phyloP scores from a whole-genome alignment of 139 green algal genomes.

The Ettlia oleoabundans region DNA sequence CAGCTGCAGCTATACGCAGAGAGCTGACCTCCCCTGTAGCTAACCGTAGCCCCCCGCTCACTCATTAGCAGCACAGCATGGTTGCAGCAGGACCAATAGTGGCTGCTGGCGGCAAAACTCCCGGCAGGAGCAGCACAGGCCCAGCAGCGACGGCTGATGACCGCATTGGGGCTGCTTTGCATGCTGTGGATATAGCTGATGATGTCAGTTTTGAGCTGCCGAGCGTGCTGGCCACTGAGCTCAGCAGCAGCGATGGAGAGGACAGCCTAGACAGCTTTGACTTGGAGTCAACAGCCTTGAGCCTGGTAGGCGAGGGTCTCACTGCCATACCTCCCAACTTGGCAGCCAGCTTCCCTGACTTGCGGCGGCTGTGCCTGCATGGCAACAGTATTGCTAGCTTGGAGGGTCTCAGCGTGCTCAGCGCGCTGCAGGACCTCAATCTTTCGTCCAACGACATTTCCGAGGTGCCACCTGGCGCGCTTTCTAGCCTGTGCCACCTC shows the following conservation, averaged over 20 bases:
- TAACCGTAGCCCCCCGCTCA: background rate
- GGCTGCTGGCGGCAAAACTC: background rate
- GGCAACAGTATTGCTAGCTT: constrained; percentile 67
- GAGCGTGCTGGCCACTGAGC: background rate
- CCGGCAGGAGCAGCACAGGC: no score
- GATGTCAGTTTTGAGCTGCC: background rate
- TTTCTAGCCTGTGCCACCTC: constrained; percentile 48
- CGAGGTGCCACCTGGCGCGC: constrained; percentile 29
- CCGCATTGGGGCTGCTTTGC: no score
- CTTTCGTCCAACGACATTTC: constrained; percentile 73
- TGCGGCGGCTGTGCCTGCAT: constrained; percentile 65
- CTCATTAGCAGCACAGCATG: background rate
- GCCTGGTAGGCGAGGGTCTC: constrained; percentile 27
- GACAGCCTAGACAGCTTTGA: background rate
- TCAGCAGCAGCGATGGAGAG: background rate
- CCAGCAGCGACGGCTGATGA: no score
- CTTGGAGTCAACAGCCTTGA: background rate
- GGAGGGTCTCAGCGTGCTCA: constrained; percentile 51
- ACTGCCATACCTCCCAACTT: constrained; percentile 4
- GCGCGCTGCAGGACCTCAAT: constrained; percentile 62
- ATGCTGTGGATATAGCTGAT: background rate
- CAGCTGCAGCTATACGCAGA: constrained; percentile 56
- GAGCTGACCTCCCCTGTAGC: background rate
- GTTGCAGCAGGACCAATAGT: background rate
- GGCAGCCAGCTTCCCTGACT: background rate